Base-by-base conservation (phyloP, 2,329 filamentous ascomycete genomes). In the Aspergillus novofumigatus region DNA sequence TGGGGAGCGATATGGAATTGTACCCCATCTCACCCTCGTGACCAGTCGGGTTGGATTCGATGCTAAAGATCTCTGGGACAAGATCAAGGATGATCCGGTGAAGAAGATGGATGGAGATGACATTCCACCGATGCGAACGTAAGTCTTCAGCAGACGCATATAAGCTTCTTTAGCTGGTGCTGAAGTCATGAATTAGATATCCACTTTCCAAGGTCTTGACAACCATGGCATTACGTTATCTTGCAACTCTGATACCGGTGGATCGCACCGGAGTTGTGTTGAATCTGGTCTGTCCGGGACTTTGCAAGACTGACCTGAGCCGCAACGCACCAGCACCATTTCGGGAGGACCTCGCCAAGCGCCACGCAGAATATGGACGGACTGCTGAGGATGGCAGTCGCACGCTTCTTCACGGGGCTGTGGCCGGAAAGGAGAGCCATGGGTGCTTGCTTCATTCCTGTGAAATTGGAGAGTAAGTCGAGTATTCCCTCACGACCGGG, bases 121-220 rank as follows among this genome's bases (percentile, higher is more conserved):
- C 53, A 49, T 38, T 38, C 32, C 32, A 7, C 32, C 32, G 5
- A 7, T 38, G 32, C 32, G 6, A 5, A 38, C 32, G 32, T 38
- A 38, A 38, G 32, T 38, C 11, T 38, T 38, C 32, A 38, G 4
- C 14, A 7, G 32, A 5, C 32, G 32, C 14, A 0, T 6, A 11
- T 14, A 35, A 2, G 7, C 4, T n/a, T 17, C 14, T 35, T 35
- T 7, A 49, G 20, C 28, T 55, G 49, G 38, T 51, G 61, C 56
- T 26, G 23, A 60, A 59, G 62, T 54, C 10, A 38, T 52, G 23
- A 64, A 17, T 7, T 7, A 38, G 67, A 49, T 75, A 75, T 52
- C 67, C 68, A 28, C 59, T 73, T 26, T 72, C 71, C 23, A 75
- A 74, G 61, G 63, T 75, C 20, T 59, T 75, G 53, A 69, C 72